Evolutionary conservation across 2,329 filamentous ascomycete genomes (phyloP), one percentile per base, ranked within the genome.

Genomic region (Chaetomium strumarium): DNA sequence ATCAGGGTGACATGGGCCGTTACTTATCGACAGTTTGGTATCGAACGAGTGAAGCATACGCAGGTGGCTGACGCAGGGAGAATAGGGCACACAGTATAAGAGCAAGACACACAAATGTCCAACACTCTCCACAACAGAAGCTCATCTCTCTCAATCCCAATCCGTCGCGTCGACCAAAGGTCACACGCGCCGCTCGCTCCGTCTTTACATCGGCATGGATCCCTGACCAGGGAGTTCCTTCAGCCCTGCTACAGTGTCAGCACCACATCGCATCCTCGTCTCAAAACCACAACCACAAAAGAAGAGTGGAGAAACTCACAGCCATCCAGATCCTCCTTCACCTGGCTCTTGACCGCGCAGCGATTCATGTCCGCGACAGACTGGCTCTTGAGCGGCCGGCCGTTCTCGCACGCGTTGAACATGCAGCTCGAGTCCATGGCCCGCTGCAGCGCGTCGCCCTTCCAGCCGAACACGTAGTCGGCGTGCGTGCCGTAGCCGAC

Each of bases 401-500:
- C 64, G 40, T 65, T 66, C 53, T 67, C 67, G 48, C 67, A 69
- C 17, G 50, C 62, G 34, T 63, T 59, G 54, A 68, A 68, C 64
- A 68, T 67, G 59, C 65, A 67, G 37, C 37, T 51, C 39, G 55
- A 56, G 53, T 67, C 61, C 65, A 67, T 67, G 51, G 62, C 64
- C n/a, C 57, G 55, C 55, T 67, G 65, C 31, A 67, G 60, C 30
- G 61, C 57, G 50, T 67, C 64, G n/a, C 64, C 65, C 60, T 66
- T 64, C 65, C 65, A 68, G 20, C 66, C 66, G 40, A 68, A 68
- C 16, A 68, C 53, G 58, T 68, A 68, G 49, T 68, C 65, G 45
- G 64, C 66, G 53, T 67, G 65, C 14, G 64, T 67, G 19, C 59
- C 62, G 52, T 63, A 66, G 8, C 64, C 64, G 19, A 58, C 57